Base-by-base conservation (phyloP, 306 rosid species). In the Quillaja saponaria region DNA sequence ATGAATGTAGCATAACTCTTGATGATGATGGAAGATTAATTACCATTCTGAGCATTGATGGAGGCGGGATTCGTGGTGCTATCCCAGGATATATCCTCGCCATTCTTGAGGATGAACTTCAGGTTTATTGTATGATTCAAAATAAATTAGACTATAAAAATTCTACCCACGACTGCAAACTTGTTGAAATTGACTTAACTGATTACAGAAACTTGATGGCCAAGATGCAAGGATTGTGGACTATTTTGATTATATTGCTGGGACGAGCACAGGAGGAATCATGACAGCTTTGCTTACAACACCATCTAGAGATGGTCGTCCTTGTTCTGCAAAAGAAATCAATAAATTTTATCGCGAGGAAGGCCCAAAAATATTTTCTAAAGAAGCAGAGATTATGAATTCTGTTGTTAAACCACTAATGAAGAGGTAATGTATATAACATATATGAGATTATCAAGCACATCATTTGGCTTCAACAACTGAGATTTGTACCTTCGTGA, bases 31-130 rank as follows among this genome's bases (percentile, higher is more conserved):
- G 52, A 44, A 10, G 71, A 44, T 50, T 66, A 8, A 49, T 55
- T n/a, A 66, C 63, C 50, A 66, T 66, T 38, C 62, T 66, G 21
- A 53, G 71, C 71, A 55, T 66, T 45, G 63, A 67, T 57, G 72
- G 72, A 31, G 64, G 64, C 13, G 40, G 42, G 28, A 38, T 13
- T 15, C 13, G 38, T 1, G 37, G 19, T 14, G 21, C 39, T 14
- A 49, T 18, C 0, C 18, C n/a, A n/a, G n/a, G n/a, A n/a, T n/a
- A n/a, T n/a, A n/a, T n/a, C n/a, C n/a, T n/a, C n/a, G n/a, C n/a
- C n/a, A n/a, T n/a, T n/a, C n/a, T n/a, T n/a, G n/a, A n/a, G n/a
- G n/a, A n/a, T n/a, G n/a, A n/a, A n/a, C n/a, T n/a, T n/a, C n/a
- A n/a, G n/a, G n/a, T n/a, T n/a, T n/a, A n/a, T n/a, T n/a, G n/a